Base-by-base conservation (phyloP, 805 yeast species). In the Cyberlindnera meyerae region DNA sequence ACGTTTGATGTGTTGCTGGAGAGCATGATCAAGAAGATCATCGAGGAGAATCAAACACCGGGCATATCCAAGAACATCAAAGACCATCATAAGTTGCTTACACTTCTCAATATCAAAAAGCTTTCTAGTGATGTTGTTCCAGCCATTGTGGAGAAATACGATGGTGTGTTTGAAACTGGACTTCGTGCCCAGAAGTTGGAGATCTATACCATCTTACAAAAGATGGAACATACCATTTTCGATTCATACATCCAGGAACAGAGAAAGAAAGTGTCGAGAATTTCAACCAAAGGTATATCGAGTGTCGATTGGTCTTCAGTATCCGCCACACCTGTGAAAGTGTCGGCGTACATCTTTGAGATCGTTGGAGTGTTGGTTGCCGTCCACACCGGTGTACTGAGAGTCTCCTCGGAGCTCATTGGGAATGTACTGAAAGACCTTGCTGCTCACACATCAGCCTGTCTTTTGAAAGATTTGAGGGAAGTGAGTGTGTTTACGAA, bases 51-150 rank as follows among this genome's bases (percentile, higher is more conserved):
- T 30, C 63, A 62, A 24, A 41, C 45, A 11, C 13, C 27, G 0
- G 14, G 29, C 2, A 18, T 49, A 5, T 17, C 45, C 4, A 43
- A 32, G 25, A 55, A 57, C 16, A 54, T 60, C 24, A 63, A 64
- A 46, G 64, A 72, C 34, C 54, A 68, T 6, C 73, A 72, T 40
- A 62, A 76, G 11, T 58, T 77, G 25, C 51, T 73, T 26, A 70
- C 82, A 0, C 54, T 79, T 29, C 69, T 78, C 29, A 80, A 79
- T 47, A 54, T 81, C 31, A 70, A 68, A 30, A 66, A 65, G 31
- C 57, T 82, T 21, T 61, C 70, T 22, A 60, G 59, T 16, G 54
- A 48, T 4, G 63, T 73, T 3, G 61, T 81, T 18, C 79, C 83
- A 1, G 53, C 58, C 16, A 56, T 77, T 14, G 51, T 77, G 11